Evolutionary conservation across 352 stramenopile genomes (phyloP), one percentile per base, ranked within the genome.

Genomic region (Globisporangium splendens): DNA sequence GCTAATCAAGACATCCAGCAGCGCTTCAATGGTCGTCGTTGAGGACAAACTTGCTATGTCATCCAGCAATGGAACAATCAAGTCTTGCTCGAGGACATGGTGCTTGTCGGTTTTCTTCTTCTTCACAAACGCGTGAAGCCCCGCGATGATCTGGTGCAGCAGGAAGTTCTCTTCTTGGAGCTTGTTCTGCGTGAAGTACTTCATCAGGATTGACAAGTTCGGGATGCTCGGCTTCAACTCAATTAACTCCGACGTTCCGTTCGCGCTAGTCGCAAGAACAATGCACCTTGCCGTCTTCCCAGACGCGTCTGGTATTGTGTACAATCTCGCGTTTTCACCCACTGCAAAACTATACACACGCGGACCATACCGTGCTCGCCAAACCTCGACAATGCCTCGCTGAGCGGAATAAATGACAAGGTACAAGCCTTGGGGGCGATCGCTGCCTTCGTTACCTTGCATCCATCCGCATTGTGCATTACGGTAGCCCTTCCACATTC

Each of bases 401-500:
- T 91, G 79, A 8, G 78, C 85, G 18, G 85, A 95, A 53, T 92
- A 95, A 59, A 95, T 91, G 1, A 92, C 85, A 50, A 95, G 61
- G 56, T 95, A 95, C 1, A 95, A 63, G 3, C 85, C 84, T 39
- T 59, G 67, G 1, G 69, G 65, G 2, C 79, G 69, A 54, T 61
- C 60, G 33, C 67, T 56, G 46, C 77, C 77, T 79, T 90, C 80
- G 0, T 49, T 63, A 13, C 77, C 77, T 61, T 92, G 79, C 77
- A 95, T 92, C 85, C 85, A 95, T 0, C 75, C 85, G 18, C 70
- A 82, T 53, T 95, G 85, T 1, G 83, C 85, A 60, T 91, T 89
- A 6, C 85, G 81, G 62, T 95, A 95, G 10, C 85, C 85, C 70
- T 95, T 95, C 85, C 85, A 95, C 73, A 95, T 90, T 20, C 85